phyloP scores from a whole-genome alignment of 1,284 basidiomycete genomes.

The Taiwanofungus camphoratus region DNA sequence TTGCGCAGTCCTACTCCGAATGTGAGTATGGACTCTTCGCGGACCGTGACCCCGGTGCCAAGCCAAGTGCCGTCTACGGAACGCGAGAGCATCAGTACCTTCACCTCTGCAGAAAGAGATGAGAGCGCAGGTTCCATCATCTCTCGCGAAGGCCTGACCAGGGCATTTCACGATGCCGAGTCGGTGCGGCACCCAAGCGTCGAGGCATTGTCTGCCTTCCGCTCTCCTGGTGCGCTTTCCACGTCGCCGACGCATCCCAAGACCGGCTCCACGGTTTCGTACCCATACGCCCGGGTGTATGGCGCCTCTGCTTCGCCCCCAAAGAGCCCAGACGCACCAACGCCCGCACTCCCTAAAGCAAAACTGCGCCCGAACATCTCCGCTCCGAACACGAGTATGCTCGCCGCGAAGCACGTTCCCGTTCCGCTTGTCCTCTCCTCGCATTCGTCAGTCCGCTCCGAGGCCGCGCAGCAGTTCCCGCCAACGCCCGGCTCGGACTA shows the following conservation, averaged over 20 bases:
- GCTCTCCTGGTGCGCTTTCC: conserved; percentile 9
- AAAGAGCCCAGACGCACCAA: conserved; percentile 12
- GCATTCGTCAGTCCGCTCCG: conserved; percentile 16
- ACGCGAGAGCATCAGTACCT: conserved; percentile 12
- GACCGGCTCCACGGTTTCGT: not conserved
- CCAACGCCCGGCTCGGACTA: conserved; percentile 19
- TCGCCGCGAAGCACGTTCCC: conserved; percentile 22
- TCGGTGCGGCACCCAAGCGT: conserved; percentile 27
- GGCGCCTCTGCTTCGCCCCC: conserved; percentile 11
- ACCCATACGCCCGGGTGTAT: conserved; percentile 2
- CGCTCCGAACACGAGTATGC: conserved; percentile 24
- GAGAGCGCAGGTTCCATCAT: conserved; percentile 7
- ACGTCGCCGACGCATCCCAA: conserved; percentile 9
- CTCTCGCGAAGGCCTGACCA: conserved; percentile 18
- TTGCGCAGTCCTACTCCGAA: conserved; percentile 27
- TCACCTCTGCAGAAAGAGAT: conserved; percentile 11
- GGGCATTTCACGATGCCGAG: conserved; percentile 26
- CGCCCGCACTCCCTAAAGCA: conserved; percentile 16
- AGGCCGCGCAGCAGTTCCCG: conserved; percentile 4
- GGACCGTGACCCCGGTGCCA: conserved; percentile 19
- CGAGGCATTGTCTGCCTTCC: conserved; percentile 25
- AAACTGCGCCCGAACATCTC: conserved; percentile 24
- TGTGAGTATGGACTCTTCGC: conserved; percentile 10
- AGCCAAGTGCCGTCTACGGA: conserved; percentile 11
- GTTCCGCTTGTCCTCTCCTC: conserved; percentile 24